Evolutionary conservation across 1,139 yeast genomes (phyloP), one percentile per base, ranked within the genome.

Genomic region (Saccharomycopsis phalli): DNA sequence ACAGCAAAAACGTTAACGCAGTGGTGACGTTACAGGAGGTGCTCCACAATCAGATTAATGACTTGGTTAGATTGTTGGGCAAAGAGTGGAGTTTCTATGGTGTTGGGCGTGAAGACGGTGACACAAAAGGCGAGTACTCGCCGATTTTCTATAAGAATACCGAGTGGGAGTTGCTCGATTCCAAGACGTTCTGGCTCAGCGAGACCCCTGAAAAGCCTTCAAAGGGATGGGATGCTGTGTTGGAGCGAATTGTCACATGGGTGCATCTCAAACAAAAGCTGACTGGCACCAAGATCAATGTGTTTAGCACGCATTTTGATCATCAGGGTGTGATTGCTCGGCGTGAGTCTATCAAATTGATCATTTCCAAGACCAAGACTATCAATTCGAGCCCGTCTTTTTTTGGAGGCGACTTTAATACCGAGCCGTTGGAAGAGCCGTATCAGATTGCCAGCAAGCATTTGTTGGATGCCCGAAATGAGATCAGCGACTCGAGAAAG

Each of bases 231-330:
- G 79, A 74, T 52, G 79, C 79, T 4, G 65, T 63, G 29, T 63
- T 66, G 45, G 57, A 63, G 8, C 58, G 79, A 38, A 68, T 73
- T 20, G 65, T 62, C 22, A 63, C 74, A 4, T 65, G 61, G 57
- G 69, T 61, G 2, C 64, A 68, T n/a, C 58, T 67, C 40, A 14
- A 21, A 22, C 17, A 29, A 8, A 34, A 26, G 22, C 16, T 17
- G n/a, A 54, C 63, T 1, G 58, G 60, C 35, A 52, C 54, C 38
- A 41, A 42, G 2, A 43, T 55, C 41, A 72, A 72, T 46, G 64
- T 72, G 19, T 70, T 69, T 56, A 71, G 71, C 52, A 75, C 81
- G 8, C 81, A 75, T 54, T 65, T 73, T 52, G 81, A 75, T 51
- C 78, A 74, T 48, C 54, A 58, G 33, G 81, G 81, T 1, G 58